Evolutionary conservation across 1,139 yeast species (phyloP).

Genomic region (Torulaspora pretoriensis): DNA sequence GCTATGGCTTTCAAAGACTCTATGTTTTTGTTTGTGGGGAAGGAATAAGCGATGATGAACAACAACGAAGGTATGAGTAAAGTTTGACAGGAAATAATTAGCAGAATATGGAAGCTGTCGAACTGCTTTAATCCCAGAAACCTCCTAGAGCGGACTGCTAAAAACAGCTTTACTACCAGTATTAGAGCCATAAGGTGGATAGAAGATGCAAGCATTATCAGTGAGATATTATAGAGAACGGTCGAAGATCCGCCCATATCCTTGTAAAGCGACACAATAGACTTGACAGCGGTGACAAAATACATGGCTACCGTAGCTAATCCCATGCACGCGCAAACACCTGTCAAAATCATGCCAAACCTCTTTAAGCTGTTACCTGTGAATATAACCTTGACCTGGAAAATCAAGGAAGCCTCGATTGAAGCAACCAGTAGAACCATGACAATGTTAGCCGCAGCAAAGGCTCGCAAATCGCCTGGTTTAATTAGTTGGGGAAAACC

Average conservation of each 20-base stretch:
- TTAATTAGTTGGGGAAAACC: conserved; percentile 41
- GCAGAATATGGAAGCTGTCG: conserved; percentile 71
- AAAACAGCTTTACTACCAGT: conserved; percentile 54
- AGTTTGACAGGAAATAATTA: conserved; percentile 81
- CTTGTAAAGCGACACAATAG: conserved; percentile 34
- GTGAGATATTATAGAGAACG: conserved; percentile 45
- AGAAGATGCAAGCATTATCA: conserved; percentile 64
- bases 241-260: conserved; percentile 35
- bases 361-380: conserved; percentile 46
- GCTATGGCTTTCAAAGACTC: conserved; percentile 42
- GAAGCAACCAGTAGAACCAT: conserved; percentile 55
- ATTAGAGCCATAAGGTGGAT: conserved; percentile 58
- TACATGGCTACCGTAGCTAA: conserved; percentile 51
- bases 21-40: conserved; percentile 28
- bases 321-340: conserved; percentile 44
- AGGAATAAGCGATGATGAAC: conserved; percentile 50
- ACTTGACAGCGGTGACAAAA: conserved; percentile 43
- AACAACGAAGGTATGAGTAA: conserved; percentile 72
- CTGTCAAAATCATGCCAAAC: conserved; percentile 42
- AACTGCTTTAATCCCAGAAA: conserved; percentile 76
- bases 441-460: conserved; percentile 57
- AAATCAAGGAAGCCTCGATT: conserved; percentile 61
- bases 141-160: conserved; percentile 70
- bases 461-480: conserved; percentile 39
- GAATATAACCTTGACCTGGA: conserved; percentile 69